phyloP scores from a whole-genome alignment of 2,329 filamentous ascomycete genomes.

The Colletotrichum melonis region DNA sequence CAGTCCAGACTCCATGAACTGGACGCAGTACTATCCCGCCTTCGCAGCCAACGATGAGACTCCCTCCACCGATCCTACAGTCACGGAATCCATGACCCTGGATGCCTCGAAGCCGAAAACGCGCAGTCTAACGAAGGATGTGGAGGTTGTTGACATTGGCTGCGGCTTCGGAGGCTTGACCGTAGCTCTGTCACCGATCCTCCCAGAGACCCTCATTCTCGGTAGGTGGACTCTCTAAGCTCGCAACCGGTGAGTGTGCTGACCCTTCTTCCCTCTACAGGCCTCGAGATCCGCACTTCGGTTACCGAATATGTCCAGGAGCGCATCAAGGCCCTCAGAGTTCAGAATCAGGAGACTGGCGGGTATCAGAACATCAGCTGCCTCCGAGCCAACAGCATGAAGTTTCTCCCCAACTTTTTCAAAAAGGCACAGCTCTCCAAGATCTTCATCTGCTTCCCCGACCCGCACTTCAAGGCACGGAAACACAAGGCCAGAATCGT shows the following conservation, averaged over 20 bases:
- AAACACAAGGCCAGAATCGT: constrained; percentile 99
- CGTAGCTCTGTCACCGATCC: constrained; percentile 82
- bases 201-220: constrained; percentile 86
- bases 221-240: constrained; percentile 60
- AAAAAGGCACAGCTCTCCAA: constrained; percentile 81
- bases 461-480: constrained; percentile 96
- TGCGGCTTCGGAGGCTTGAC: constrained; percentile 95
- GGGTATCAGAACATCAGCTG: constrained; percentile 89
- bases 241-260: constrained; percentile 29
- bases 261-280: constrained; percentile 51
- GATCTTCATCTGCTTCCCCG: constrained; percentile 98
- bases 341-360: constrained; percentile 64
- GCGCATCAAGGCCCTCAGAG: constrained; percentile 83
- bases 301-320: constrained; percentile 93
- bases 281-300: constrained; percentile 91
- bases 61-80: not conserved
- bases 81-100: constrained; percentile 30
- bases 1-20: constrained; percentile 88
- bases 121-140: constrained; percentile 67
- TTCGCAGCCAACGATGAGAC: constrained; percentile 61
- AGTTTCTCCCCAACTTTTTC: constrained; percentile 99
- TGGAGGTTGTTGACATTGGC: constrained; percentile 96
- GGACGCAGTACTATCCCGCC: constrained; percentile 84
- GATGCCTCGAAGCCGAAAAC: constrained; percentile 42
- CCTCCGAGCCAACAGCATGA: constrained; percentile 96